phyloP scores from a whole-genome alignment of 768 basidiomycete species.

The Tricholoma matsutake region DNA sequence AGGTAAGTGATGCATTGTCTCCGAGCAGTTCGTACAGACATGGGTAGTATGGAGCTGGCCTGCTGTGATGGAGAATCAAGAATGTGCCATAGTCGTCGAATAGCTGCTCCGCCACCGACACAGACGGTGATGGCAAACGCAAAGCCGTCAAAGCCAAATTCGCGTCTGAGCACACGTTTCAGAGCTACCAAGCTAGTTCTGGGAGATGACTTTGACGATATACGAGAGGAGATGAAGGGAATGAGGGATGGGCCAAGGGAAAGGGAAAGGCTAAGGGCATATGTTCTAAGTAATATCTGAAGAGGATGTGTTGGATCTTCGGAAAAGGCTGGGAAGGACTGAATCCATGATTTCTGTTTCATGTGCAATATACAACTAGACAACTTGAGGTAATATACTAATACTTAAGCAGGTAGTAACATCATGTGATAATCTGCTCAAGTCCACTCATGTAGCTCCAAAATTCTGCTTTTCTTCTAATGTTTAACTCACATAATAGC shows the following conservation, averaged over 20 bases:
- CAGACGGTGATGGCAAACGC: conserved; percentile 65
- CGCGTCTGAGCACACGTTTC: conserved; percentile 45
- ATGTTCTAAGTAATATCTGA: conserved; percentile 64
- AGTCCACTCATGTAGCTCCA: conserved; percentile 55
- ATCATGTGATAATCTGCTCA: conserved; percentile 6
- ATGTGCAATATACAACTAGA: conserved; percentile 3
- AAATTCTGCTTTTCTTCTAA: conserved; percentile 50
- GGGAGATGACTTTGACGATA: conserved; percentile 18
- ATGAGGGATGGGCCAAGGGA: conserved; percentile 65
- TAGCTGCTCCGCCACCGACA: conserved; percentile 59
- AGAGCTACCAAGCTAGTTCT: conserved; percentile 25
- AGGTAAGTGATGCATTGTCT: conserved; percentile 11
- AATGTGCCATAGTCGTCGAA: conserved; percentile 45
- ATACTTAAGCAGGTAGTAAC: neutral
- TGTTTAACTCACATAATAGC: conserved; percentile 35
- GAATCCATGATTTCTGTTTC: conserved; percentile 12
- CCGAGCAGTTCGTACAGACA: neutral
- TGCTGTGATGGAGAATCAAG: conserved; percentile 1
- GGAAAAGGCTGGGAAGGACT: neutral
- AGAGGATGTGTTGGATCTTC: conserved; percentile 7
- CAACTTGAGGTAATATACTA: too few species aligned
- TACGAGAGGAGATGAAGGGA: conserved; percentile 42
- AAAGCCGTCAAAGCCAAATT: conserved; percentile 61
- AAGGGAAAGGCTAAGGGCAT: conserved; percentile 60
- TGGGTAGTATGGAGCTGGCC: neutral